Conservation (phyloP, 208 protist genomes). For the Leishmania tarentolae region DNA sequence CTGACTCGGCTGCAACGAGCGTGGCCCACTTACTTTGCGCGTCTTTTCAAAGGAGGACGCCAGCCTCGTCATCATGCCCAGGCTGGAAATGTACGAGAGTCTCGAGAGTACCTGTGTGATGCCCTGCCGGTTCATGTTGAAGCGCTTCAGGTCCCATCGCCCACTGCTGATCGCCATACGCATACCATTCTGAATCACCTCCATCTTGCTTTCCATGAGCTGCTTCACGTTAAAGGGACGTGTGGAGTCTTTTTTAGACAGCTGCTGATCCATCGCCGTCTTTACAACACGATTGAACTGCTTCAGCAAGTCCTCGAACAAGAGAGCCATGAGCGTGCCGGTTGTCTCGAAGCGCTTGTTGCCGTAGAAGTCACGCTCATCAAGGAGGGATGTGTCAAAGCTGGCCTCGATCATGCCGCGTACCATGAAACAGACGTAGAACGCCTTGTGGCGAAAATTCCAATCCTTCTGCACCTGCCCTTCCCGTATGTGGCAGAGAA, state of each 20-base stretch:
- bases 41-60: slow-evolving; percentile 99
- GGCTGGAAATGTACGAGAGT: slow-evolving; percentile 98
- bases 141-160: slow-evolving; percentile 97
- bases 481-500: slow-evolving; percentile 95
- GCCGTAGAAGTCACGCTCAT: slow-evolving; percentile 99
- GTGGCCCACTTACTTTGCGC: slow-evolving; percentile 96
- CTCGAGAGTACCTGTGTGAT: slow-evolving; percentile 97
- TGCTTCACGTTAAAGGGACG: slow-evolving; percentile 92
- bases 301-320: slow-evolving; percentile 99
- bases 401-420: slow-evolving; percentile 96
- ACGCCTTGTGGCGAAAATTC: slow-evolving; percentile 97
- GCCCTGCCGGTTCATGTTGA: slow-evolving; percentile 97
- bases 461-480: slow-evolving; percentile 89
- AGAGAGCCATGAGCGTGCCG: slow-evolving; percentile 97
- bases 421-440: slow-evolving; percentile 98
- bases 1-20: slow-evolving; percentile 97
- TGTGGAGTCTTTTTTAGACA: slow-evolving; percentile 91
- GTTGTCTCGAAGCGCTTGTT: slow-evolving; percentile 99
- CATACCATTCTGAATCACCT: slow-evolving; percentile 98
- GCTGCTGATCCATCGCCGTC: slow-evolving; percentile 85
- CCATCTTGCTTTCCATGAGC: slow-evolving; percentile 92
- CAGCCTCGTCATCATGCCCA: slow-evolving; percentile 99
- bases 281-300: slow-evolving; percentile 97
- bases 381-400: slow-evolving; percentile 87
- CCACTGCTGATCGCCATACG: slow-evolving; percentile 97